Conservation (phyloP, 176 grass and related monocot species). For the Triticum timopheevii region DNA sequence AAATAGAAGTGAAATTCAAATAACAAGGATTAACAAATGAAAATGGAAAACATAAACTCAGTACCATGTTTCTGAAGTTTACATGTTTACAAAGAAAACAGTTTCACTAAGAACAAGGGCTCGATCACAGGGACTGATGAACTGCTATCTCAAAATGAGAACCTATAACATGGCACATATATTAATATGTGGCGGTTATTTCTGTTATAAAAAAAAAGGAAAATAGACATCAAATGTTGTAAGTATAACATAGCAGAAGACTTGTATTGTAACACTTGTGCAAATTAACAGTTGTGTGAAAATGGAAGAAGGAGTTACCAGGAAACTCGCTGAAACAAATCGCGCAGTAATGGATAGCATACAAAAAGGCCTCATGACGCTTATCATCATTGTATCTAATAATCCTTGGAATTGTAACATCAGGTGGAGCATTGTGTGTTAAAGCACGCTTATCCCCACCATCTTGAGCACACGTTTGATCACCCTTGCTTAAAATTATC, state of each 20-base stretch:
- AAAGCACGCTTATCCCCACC: conserved; percentile 41
- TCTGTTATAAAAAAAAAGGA: background rate
- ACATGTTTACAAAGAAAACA: background rate
- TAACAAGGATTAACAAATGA: conserved; percentile 11
- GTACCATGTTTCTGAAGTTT: background rate
- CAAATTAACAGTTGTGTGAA: background rate
- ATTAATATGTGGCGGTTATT: background rate
- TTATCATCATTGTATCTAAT: conserved; percentile 57
- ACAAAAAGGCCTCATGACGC: conserved; percentile 58
- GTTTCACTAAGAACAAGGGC: background rate
- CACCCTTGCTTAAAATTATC: conserved; percentile 46
- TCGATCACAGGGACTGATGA: background rate
- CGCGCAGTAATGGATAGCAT: conserved; percentile 55
- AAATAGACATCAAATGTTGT: background rate
- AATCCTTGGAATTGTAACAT: conserved; percentile 62
- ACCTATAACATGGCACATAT: background rate
- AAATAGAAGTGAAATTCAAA: conserved; percentile 12
- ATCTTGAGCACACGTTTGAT: conserved; percentile 17
- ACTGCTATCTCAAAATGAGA: background rate
- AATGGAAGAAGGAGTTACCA: conserved; percentile 35
- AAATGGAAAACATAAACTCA: background rate
- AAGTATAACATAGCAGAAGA: conserved; percentile 2
- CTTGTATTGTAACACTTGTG: background rate
- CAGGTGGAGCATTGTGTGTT: conserved; percentile 36
- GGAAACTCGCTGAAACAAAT: conserved; percentile 65